Conservation (phyloP, 352 stramenopile species). For the Pythium pyrilobum region DNA sequence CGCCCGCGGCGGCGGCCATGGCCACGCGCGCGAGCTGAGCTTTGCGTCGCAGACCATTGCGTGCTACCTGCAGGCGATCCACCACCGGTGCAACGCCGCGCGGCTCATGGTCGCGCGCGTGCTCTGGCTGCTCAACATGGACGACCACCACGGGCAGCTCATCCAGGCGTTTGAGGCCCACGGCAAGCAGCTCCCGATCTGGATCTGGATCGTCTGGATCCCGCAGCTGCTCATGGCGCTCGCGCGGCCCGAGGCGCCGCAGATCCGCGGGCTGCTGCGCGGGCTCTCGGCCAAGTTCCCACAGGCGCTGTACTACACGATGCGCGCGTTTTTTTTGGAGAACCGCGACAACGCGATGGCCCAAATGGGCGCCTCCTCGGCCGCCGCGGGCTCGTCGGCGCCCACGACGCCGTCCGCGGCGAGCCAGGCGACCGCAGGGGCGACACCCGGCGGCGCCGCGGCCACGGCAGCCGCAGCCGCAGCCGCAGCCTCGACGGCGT, state of each 20-base stretch:
- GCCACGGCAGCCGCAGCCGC: constrained; percentile 2
- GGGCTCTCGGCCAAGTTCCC: constrained; percentile 92
- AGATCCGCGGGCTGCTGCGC: constrained; percentile 79
- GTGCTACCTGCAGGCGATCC: constrained; percentile 92
- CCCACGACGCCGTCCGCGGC: constrained; percentile 13
- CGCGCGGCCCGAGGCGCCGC: constrained; percentile 84
- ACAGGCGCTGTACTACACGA: constrained; percentile 97
- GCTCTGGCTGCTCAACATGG: constrained; percentile 87
- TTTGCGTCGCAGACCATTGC: constrained; percentile 89
- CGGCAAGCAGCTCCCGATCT: constrained; percentile 93
- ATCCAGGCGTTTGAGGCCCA: constrained; percentile 92
- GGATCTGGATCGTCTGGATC: constrained; percentile 99
- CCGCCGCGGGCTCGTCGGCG: constrained; percentile 1
- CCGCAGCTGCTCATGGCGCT: constrained; percentile 96
- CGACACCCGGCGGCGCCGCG: background rate
- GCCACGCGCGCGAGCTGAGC: constrained; percentile 35
- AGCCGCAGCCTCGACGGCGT: constrained; percentile 7
- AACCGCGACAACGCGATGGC: constrained; percentile 89
- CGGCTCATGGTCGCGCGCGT: constrained; percentile 89
- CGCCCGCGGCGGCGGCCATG: constrained; percentile 2
- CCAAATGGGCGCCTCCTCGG: constrained; percentile 15
- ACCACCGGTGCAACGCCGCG: constrained; percentile 86
- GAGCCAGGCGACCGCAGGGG: constrained; percentile 6
- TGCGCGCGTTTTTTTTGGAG: constrained; percentile 97
- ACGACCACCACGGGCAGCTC: constrained; percentile 68